Base-by-base conservation (phyloP, 148 eudicot species). In the Spergularia bocconei region DNA sequence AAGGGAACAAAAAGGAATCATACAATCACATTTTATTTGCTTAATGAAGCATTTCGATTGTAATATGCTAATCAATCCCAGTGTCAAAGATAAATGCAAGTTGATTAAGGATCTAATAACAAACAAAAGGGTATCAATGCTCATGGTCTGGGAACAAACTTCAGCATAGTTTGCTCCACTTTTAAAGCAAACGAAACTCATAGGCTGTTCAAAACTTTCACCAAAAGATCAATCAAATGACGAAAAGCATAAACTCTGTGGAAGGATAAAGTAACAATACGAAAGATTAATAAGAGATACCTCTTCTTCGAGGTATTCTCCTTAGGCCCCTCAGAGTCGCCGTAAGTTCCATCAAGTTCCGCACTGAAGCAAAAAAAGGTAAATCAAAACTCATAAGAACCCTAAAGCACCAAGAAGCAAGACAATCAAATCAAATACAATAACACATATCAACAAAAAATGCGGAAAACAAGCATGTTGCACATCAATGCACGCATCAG, bases 261-360 rank as follows among this genome's bases (percentile, higher is more conserved):
- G 29, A 68, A 12, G 14, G 39, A 68, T 19, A 21, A 51, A 36
- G 38, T 9, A 59, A 23, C 20, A 25, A 25, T 36, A 17, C 4
- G 10, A 13, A 57, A 65, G 20, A 50, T 23, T 61, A 13, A 51
- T 41, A 54, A 21, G 6, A 52, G 5, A 76, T 80, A 90, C 98
- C 98, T 84, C 85, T 94, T 94, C 73, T 89, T 94, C 44, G 91
- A 78, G 77, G 84, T 86, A 76, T 77, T 78, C 83, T 91, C 93
- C 82, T 86, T 87, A 4, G 61, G 80, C 23, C 64, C 85, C 51
- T 87, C 95, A 23, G 89, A 69, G 67, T 87, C 87, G 17, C 80
- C 89, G 69, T 85, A 86, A 39, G 91, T 75, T 79, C 91, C 93
- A 75, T 91, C 95, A 60, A 84, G 69, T 55, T 88, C 97, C 64